Base-by-base conservation (phyloP, 306 rosid genomes). In the Ochetophila trinervis region DNA sequence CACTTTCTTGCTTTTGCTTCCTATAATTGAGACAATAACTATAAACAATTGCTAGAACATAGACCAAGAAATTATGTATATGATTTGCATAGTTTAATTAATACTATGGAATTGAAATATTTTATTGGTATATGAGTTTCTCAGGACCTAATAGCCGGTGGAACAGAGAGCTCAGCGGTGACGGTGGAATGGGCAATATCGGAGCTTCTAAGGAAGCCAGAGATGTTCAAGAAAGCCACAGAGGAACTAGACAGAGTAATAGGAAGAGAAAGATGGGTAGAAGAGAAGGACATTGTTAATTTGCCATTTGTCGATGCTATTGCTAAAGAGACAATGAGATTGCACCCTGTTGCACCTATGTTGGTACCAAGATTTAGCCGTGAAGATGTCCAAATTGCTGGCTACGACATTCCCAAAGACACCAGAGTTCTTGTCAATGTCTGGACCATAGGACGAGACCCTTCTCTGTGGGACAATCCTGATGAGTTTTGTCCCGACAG, bases 311-410 rank as follows among this genome's bases (percentile, higher is more conserved):
- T 91, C 0, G 58, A 74, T 45, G 81, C 89, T 6, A 86, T 91
- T 34, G 79, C 40, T 0, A 88, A 91, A 42, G 97, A 91, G 71
- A 70, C 76, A 19, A 86, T 91, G 95, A 78, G 97, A 69, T 73
- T 91, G 8, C 97, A 91, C 74, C 96, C 96, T 0, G 96, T 84
- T 68, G 96, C 85, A 10, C 97, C 97, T 34, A 67, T 91, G 89
- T 58, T 91, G 18, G 88, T 74, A 35, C 97, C 96, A 40, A 75
- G 95, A 12, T 30, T 40, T n/a, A 3, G 80, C 5, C 54, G 78
- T 0, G 90, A 88, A 11, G 88, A 91, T 17, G 62, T 77, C 62
- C 57, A 67, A 4, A 4, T 91, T 11, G 73, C 47, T 0, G 95
- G 87, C 0, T 91, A 88, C 49, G 94, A 88, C 73, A 85, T 88